These are phyloP conservation scores for Diplodia mutila DNA, from an alignment of 2,329 filamentous ascomycete genomes.

Conservation along the genomic window DNA sequence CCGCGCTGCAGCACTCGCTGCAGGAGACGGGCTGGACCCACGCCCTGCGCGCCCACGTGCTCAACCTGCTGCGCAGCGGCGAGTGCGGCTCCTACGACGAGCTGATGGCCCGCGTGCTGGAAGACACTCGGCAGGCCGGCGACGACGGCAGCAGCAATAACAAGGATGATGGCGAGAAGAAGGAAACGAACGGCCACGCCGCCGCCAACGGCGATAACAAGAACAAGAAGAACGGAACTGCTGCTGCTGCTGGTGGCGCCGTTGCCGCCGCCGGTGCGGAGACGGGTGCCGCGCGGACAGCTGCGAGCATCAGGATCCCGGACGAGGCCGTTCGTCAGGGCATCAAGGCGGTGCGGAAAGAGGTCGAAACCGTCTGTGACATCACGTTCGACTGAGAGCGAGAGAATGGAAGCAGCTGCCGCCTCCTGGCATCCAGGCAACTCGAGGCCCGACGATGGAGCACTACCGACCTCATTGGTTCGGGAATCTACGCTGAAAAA, in stretches of 20 bases:
- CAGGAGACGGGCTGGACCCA: conserved; percentile 64
- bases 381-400: conserved; percentile 33
- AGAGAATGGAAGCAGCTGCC: neutral
- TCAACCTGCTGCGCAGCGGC: conserved; percentile 60
- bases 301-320: conserved; percentile 49
- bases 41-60: conserved; percentile 57
- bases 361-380: conserved; percentile 55
- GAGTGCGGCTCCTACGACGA: conserved; percentile 62
- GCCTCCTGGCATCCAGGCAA: neutral
- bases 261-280: conserved; percentile 36
- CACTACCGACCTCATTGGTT: too few species aligned
- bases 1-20: conserved; percentile 57
- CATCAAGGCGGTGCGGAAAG: conserved; percentile 55
- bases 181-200: conserved; percentile 27
- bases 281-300: conserved; percentile 41
- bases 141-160: conserved; percentile 31
- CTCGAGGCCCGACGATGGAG: neutral
- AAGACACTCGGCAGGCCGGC: conserved; percentile 46
- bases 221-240: conserved; percentile 29
- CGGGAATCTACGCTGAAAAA: too few species aligned
- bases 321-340: conserved; percentile 55
- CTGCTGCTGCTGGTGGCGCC: neutral
- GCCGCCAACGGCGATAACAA: conserved; percentile 30
- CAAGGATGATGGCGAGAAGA: conserved; percentile 30
- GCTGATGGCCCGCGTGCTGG: conserved; percentile 57